Percentiles rank a stretch among this genome's conserved stretches.
Evolutionary conservation across 805 yeast genomes (phyloP).

Genomic region (Ogataea saltuana): DNA sequence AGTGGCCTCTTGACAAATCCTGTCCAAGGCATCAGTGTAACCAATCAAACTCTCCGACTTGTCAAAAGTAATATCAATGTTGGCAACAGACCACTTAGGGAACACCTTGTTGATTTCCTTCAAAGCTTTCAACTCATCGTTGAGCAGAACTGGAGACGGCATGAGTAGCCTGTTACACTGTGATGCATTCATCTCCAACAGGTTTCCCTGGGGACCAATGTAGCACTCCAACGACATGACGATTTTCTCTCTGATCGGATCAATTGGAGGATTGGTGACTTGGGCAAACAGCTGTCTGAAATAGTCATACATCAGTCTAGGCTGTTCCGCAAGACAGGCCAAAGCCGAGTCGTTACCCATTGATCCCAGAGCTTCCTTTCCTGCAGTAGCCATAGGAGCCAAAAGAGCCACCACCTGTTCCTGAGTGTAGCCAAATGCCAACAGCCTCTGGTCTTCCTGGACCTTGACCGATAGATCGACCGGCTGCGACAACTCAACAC

Average conservation of each 20-base stretch:
- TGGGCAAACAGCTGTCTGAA: slow-evolving; percentile 97
- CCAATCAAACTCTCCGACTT: slow-evolving; percentile 84
- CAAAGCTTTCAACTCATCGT: slow-evolving; percentile 74
- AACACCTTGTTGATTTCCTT: slow-evolving; percentile 68
- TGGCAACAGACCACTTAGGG: slow-evolving; percentile 83
- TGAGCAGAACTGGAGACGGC: slow-evolving; percentile 78
- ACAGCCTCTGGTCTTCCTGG: slow-evolving; percentile 79
- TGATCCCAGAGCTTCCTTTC: slow-evolving; percentile 94
- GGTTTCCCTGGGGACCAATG: slow-evolving; percentile 97
- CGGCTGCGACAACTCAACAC: slow-evolving; percentile 27
- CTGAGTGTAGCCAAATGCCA: slow-evolving; percentile 90
- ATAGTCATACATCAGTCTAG: slow-evolving; percentile 86
- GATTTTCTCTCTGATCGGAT: slow-evolving; percentile 93
- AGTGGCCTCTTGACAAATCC: slow-evolving; percentile 84
- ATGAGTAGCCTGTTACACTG: slow-evolving; percentile 89
- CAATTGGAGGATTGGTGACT: slow-evolving; percentile 98
- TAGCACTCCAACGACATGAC: slow-evolving; percentile 98
- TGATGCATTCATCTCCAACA: slow-evolving; percentile 85
- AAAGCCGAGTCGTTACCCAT: slow-evolving; percentile 98
- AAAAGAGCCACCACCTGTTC: slow-evolving; percentile 83
- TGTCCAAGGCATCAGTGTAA: slow-evolving; percentile 79
- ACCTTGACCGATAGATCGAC: slow-evolving; percentile 44
- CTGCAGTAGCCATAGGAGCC: slow-evolving; percentile 91
- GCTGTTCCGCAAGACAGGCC: slow-evolving; percentile 93
- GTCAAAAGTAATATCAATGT: slow-evolving; percentile 85